Conservation (phyloP, 106 monocot genomes). For the Dendrobium huoshanense region DNA sequence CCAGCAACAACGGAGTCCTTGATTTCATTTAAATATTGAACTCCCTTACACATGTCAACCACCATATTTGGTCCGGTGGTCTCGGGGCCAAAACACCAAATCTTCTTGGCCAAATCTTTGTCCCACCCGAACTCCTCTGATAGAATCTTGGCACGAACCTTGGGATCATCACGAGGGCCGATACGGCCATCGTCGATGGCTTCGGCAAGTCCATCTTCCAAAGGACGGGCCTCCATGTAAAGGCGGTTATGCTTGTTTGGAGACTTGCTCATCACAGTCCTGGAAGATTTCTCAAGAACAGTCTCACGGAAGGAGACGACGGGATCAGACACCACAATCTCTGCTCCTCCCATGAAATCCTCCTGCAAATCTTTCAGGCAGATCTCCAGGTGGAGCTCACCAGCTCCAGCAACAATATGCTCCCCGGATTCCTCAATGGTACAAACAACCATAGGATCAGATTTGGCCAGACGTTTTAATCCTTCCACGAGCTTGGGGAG, state of each 20-base stretch:
- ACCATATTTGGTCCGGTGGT: conserved; percentile 45
- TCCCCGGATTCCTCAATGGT: conserved; percentile 25
- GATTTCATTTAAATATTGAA: conserved; percentile 46
- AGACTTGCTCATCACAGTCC: too few species aligned
- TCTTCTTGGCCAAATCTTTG: conserved; percentile 47
- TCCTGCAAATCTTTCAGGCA: too few species aligned
- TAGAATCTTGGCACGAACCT: conserved; percentile 28
- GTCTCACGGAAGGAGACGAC: too few species aligned
- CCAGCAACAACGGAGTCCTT: conserved; percentile 50
- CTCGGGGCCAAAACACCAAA: conserved; percentile 50
- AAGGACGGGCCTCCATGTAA: conserved; percentile 22
- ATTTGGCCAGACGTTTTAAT: conserved; percentile 18
- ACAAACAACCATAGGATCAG: conserved; percentile 27
- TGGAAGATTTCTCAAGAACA: too few species aligned
- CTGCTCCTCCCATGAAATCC: too few species aligned
- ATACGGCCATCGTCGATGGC: conserved; percentile 38
- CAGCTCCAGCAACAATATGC: conserved; percentile 27
- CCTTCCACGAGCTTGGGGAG: conserved; percentile 27
- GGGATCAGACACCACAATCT: too few species aligned
- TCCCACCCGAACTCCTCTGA: conserved; percentile 47
- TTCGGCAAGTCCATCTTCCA: conserved; percentile 33
- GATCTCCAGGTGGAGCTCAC: conserved; percentile 21
- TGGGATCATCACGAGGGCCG: conserved; percentile 39
- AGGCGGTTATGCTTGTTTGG: too few species aligned
- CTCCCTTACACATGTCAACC: conserved; percentile 49